A percentile compares a stretch with the other conserved stretches of the same genome.
phyloP scores from a whole-genome alignment of 169 alveolate species.

The Plasmodium yoelii region DNA sequence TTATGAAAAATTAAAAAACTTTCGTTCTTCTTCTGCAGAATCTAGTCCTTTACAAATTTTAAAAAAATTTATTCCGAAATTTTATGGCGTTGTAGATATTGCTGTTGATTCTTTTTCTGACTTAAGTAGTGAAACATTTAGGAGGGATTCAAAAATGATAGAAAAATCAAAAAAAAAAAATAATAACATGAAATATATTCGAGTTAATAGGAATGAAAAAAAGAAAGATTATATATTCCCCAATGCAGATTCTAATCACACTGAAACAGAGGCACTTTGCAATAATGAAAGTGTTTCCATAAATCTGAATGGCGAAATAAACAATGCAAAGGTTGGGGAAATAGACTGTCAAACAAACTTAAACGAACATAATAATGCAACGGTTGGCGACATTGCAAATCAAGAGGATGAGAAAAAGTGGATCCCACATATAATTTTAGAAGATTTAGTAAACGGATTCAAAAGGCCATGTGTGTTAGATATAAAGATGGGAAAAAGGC shows the following conservation, averaged over 20 bases:
- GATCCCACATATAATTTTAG: slow-evolving; percentile 79
- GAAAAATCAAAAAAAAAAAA: not conserved
- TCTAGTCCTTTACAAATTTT: slow-evolving; percentile 81
- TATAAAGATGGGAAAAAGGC: slow-evolving; percentile 83
- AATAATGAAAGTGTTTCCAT: not conserved
- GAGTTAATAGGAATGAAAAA: not conserved
- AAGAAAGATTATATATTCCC: not conserved
- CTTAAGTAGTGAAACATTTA: not conserved
- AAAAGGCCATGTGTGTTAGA: slow-evolving; percentile 82
- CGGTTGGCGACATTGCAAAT: not conserved
- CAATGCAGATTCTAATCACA: too few species aligned
- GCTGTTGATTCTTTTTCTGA: slow-evolving; percentile 34
- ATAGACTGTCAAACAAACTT: too few species aligned
- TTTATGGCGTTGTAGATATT: slow-evolving; percentile 81
- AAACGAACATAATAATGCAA: not conserved
- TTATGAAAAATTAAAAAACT: slow-evolving; percentile 77
- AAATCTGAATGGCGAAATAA: not conserved
- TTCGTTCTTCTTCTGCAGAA: slow-evolving; percentile 79
- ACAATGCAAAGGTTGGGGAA: not conserved
- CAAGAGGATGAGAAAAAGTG: slow-evolving; percentile 4
- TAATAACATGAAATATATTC: not conserved
- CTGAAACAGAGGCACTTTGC: not conserved
- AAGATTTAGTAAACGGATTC: slow-evolving; percentile 81
- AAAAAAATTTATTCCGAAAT: slow-evolving; percentile 81
- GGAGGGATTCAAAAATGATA: not conserved